Evolutionary conservation across 2,329 filamentous ascomycete genomes (phyloP), one percentile per base, ranked within the genome.

Genomic region (Aspergillaceae sp.): DNA sequence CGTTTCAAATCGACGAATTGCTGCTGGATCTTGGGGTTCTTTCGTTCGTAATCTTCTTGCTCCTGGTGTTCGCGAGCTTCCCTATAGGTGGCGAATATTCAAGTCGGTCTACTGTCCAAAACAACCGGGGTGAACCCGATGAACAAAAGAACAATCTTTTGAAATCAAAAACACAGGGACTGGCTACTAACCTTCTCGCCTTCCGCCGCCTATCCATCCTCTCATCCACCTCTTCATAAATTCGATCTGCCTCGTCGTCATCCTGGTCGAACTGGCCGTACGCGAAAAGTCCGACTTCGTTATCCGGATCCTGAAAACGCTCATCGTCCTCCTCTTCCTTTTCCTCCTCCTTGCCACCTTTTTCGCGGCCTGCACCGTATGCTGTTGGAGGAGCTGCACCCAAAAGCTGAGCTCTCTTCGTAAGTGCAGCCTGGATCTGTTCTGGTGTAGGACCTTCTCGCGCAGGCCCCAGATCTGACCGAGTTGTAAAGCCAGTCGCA

Each of bases 1-100:
- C 94, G 81, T 70, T 98, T 98, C 43, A 97, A 73, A 59, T 97
- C 92, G 63, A 90, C 89, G 66, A 98, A 98, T 67, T 98, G 92
- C 56, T 96, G 87, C 63, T 94, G 87, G 44, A 98, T 96, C 70
- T 97, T 98, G 9, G 92, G 92, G 65, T 98, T 97, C 66, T 95
- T 91, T 57, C 85, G 83, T 73, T 98, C 91, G 77, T 95, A 94
- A 61, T 97, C 90, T 64, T 95, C 88, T 66, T 78, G 82, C 74
- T 98, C 91, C 72, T 87, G 79, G 65, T 86, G 76, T 69, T 98
- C 92, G 67, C 92, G 88, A 64, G 84, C 85, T 85, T 98, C 92
- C 80, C 92, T 94, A 78, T 69, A 41, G 66, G 60, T 66, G 68
- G 59, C 71, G 74, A 73, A 75, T 69, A 61, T 65, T 74, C 71